Conservation (phyloP, 164 flowering plant species). For the Platanus orientalis region DNA sequence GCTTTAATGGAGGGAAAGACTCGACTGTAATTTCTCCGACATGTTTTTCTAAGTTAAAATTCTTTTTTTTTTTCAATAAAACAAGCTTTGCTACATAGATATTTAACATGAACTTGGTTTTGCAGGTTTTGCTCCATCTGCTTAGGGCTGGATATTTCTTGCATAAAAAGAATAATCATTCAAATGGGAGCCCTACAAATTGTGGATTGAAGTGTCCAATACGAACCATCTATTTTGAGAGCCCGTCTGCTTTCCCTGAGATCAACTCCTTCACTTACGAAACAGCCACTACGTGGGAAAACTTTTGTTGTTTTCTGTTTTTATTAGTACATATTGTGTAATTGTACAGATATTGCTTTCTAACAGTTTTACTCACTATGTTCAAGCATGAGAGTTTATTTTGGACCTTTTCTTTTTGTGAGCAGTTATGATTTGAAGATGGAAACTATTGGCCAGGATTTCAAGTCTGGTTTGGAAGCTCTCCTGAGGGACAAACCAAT, state of each 20-base stretch:
- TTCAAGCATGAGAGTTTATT: background rate
- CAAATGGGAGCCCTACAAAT: slow-evolving; percentile 25
- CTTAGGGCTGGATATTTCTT: slow-evolving; percentile 67
- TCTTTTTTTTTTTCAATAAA: background rate
- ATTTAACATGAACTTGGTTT: slow-evolving; percentile 6
- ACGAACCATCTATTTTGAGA: slow-evolving; percentile 72
- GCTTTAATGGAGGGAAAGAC: slow-evolving; percentile 87
- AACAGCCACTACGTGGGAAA: slow-evolving; percentile 43
- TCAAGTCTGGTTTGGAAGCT: slow-evolving; percentile 76
- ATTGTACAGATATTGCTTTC: background rate
- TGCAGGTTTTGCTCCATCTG: slow-evolving; percentile 68
- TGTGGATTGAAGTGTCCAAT: slow-evolving; percentile 40
- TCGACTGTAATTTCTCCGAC: slow-evolving; percentile 51
- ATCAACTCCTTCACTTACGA: slow-evolving; percentile 72
- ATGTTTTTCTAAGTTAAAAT: background rate
- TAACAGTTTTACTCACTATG: too few relatives aligned
- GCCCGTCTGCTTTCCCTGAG: slow-evolving; percentile 57
- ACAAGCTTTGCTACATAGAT: background rate
- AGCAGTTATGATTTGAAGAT: slow-evolving; percentile 56
- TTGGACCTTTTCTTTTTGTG: background rate
- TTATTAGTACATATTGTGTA: background rate
- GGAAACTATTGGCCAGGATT: slow-evolving; percentile 64
- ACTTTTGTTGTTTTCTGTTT: background rate
- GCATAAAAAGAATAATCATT: slow-evolving; percentile 31
- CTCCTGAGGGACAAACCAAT: slow-evolving; percentile 51